Conservation (phyloP, 768 basidiomycete genomes). For the Stropharia rugosoannulata region DNA sequence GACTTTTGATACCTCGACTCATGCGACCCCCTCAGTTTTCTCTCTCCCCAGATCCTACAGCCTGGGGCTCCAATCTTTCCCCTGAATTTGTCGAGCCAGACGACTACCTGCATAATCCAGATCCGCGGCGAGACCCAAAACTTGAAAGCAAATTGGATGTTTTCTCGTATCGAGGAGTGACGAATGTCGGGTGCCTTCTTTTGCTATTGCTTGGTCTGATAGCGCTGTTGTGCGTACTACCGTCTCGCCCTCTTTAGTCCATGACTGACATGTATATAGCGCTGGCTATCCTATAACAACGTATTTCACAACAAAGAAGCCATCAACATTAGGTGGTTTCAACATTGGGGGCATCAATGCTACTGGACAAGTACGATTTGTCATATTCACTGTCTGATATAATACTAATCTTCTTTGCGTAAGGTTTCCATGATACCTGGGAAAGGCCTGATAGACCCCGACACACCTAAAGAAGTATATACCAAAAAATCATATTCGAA, state of each 20-base stretch:
- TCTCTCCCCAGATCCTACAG: conserved; percentile 68
- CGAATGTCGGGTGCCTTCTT: conserved; percentile 70
- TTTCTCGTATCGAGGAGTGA: conserved; percentile 67
- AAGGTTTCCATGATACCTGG: conserved; percentile 60
- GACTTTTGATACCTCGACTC: background rate
- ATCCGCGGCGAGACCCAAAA: conserved; percentile 60
- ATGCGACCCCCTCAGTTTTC: conserved; percentile 50
- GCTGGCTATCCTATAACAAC: conserved; percentile 65
- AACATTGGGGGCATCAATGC: conserved; percentile 78
- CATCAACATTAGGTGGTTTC: conserved; percentile 58
- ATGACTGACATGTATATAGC: conserved; percentile 28
- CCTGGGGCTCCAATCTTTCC: conserved; percentile 70
- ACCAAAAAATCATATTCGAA: conserved; percentile 52
- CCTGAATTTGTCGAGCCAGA: conserved; percentile 58
- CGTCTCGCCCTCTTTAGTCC: conserved; percentile 2
- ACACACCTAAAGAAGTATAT: conserved; percentile 66
- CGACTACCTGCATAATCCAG: conserved; percentile 74
- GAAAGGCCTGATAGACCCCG: conserved; percentile 73
- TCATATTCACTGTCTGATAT: background rate
- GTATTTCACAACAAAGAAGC: conserved; percentile 45
- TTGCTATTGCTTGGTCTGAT: conserved; percentile 52
- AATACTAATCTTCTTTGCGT: background rate
- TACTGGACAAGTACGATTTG: conserved; percentile 57
- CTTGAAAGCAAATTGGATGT: conserved; percentile 45
- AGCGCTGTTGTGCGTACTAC: conserved; percentile 54